Base-by-base conservation (phyloP, 2,329 filamentous ascomycete species). In the Diatrype stigma region DNA sequence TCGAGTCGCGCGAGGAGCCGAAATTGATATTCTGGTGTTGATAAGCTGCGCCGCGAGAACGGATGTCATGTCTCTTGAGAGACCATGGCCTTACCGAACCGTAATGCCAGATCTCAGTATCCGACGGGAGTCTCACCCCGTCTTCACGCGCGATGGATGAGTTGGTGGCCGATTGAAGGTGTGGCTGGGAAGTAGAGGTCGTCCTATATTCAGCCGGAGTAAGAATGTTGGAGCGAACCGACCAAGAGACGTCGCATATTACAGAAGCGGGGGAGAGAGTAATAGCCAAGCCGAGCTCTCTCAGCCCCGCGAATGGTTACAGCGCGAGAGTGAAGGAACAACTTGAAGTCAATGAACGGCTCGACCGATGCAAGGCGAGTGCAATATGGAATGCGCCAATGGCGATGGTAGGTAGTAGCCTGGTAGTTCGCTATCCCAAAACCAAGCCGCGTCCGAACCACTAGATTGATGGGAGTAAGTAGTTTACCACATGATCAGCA, bases 41-140 rank as follows among this genome's bases (percentile, higher is more conserved):
- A 63, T 65, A 47, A 66, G 62, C 56, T 70, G 69, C 53, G 70
- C 62, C 56, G 69, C 56, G 52, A 75, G 64, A 55, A 75, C 63
- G 49, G 70, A 73, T 66, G 71, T 70, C 73, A 76, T 76, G 62
- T 59, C 70, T 62, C 57, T 60, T 59, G 56, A 60, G 56, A 51
- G 53, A 51, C 55, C 59, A 63, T 60, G 52, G 55, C 62, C 48
- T 51, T 58, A 53, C 53, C 45, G 22, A 56, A 38, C 54, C 46
- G 55, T 56, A 38, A 52, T 51, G 58, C 54, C 49, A 8, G n/a
- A 42, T 26, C 5, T 48, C 47, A 47, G 54, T 53, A 48, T 45
- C 49, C 46, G 51, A 30, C 26, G 26, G 5, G 49, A 49, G 51
- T 48, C 47, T 55, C 51, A 52, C 49, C 47, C 54, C 49, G 22